Conservation (phyloP, 1,139 yeast species). For the Kodamaea plutei region DNA sequence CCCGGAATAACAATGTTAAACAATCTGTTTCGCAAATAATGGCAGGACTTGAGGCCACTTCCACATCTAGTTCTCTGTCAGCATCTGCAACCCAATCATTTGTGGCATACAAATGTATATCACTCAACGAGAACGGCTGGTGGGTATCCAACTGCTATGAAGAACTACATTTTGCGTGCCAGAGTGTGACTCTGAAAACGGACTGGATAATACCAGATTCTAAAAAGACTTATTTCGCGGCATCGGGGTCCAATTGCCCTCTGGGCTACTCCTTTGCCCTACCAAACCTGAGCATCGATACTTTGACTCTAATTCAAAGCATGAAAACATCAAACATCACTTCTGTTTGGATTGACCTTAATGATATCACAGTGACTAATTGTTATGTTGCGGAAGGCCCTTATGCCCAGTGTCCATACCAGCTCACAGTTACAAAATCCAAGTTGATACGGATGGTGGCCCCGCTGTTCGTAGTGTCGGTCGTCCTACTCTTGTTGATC, state of each 20-base stretch:
- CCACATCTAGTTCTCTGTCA: conserved; percentile 9
- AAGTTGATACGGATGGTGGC: conserved; percentile 63
- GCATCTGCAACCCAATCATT: conserved; percentile 16
- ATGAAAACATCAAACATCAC: conserved; percentile 16
- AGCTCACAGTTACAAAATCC: conserved; percentile 47
- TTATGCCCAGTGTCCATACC: conserved; percentile 74
- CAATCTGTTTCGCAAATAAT: too few species aligned
- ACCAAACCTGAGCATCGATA: conserved; percentile 50
- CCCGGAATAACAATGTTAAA: too few species aligned
- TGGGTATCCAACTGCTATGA: conserved; percentile 60
- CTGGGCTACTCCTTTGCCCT: conserved; percentile 46
- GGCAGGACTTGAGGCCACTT: too few species aligned
- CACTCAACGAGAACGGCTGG: conserved; percentile 50
- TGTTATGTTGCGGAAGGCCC: conserved; percentile 93
- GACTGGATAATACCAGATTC: conserved; percentile 46
- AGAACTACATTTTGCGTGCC: conserved; percentile 53
- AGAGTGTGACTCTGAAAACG: conserved; percentile 31
- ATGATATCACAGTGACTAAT: conserved; percentile 65
- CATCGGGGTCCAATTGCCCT: too few species aligned
- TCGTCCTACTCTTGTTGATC: conserved; percentile 22
- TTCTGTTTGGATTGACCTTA: conserved; percentile 78
- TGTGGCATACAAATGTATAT: conserved; percentile 68
- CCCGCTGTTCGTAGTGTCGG: conserved; percentile 60
- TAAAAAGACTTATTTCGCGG: conserved; percentile 49
- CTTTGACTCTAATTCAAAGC: conserved; percentile 26